Percentiles rank a stretch among this genome's conserved stretches.
Evolutionary conservation across 208 protist species (phyloP).

Genomic region (Herpetomonas tarakana): DNA sequence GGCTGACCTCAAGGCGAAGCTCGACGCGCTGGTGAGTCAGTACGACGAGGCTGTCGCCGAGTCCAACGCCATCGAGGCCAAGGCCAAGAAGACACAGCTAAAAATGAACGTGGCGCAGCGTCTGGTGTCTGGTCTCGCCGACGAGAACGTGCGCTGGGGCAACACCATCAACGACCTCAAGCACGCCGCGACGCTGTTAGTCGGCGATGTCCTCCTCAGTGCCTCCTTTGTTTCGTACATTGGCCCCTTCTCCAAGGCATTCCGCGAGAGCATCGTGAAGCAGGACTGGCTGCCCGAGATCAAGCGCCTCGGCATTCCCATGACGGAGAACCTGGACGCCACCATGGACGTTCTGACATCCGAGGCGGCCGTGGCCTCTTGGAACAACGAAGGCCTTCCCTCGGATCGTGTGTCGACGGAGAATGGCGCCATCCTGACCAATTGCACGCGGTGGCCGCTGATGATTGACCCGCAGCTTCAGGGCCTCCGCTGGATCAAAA

Average conservation of each 20-base stretch:
- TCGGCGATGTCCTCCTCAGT: slow-evolving; percentile 97
- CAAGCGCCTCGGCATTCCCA: slow-evolving; percentile 88
- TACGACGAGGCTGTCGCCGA: slow-evolving; percentile 95
- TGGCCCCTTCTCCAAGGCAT: slow-evolving; percentile 96
- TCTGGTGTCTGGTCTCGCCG: slow-evolving; percentile 94
- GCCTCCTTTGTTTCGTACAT: slow-evolving; percentile 98
- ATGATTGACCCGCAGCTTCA: slow-evolving; percentile 99
- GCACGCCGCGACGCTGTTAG: slow-evolving; percentile 83
- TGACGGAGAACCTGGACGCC: slow-evolving; percentile 92
- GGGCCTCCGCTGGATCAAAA: slow-evolving; percentile 97
- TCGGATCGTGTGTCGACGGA: slow-evolving; percentile 97
- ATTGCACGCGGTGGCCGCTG: slow-evolving; percentile 97
- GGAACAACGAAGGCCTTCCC: slow-evolving; percentile 98
- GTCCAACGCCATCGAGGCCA: slow-evolving; percentile 90
- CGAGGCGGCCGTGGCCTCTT: slow-evolving; percentile 92
- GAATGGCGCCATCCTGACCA: slow-evolving; percentile 96
- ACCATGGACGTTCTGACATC: slow-evolving; percentile 92
- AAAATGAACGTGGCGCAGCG: slow-evolving; percentile 94
- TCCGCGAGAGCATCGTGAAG: slow-evolving; percentile 92
- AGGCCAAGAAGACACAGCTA: slow-evolving; percentile 93
- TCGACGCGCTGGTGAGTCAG: slow-evolving; percentile 89
- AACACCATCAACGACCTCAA: slow-evolving; percentile 92
- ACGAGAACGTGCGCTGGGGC: slow-evolving; percentile 97
- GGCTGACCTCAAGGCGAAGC: slow-evolving; percentile 93
- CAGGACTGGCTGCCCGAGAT: slow-evolving; percentile 93